phyloP scores from a whole-genome alignment of 1,284 basidiomycete species.

The Cystobasidiaceae sp. region DNA sequence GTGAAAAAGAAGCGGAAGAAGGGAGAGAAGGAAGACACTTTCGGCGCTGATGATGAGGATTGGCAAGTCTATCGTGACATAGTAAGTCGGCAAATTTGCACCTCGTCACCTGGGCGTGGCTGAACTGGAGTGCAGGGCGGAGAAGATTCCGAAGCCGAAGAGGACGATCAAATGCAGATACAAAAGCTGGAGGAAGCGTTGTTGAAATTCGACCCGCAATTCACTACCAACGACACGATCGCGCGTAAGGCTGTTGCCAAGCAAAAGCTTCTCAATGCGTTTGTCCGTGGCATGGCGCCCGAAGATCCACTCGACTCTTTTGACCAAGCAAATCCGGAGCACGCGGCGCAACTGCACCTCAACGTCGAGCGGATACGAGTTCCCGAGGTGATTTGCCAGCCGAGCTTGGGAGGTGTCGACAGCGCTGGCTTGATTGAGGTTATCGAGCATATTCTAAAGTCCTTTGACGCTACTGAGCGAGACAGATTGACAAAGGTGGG shows the following conservation, averaged over 20 bases:
- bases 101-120: too few relatives aligned
- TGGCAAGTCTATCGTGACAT: slow-evolving; percentile 99
- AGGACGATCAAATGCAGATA: slow-evolving; percentile 75
- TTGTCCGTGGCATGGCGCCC: slow-evolving; percentile 58
- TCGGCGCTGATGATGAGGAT: slow-evolving; percentile 91
- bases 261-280: slow-evolving; percentile 78
- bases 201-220: slow-evolving; percentile 73
- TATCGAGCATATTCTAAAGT: slow-evolving; percentile 74
- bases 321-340: slow-evolving; percentile 59
- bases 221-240: slow-evolving; percentile 75
- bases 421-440: slow-evolving; percentile 90
- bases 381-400: slow-evolving; percentile 90
- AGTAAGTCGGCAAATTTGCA: slow-evolving; percentile 57
- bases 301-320: slow-evolving; percentile 53
- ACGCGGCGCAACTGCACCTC: slow-evolving; percentile 71
- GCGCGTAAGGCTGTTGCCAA: slow-evolving; percentile 68
- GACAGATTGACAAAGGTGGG: slow-evolving; percentile 55
- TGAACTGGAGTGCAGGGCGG: too few relatives aligned
- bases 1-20: slow-evolving; percentile 52
- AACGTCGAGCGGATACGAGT: slow-evolving; percentile 91
- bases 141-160: slow-evolving; percentile 89
- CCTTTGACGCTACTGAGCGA: slow-evolving; percentile 66
- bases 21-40: slow-evolving; percentile 79
- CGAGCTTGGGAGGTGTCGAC: slow-evolving; percentile 88
- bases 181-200: slow-evolving; percentile 73